These are phyloP conservation scores for Vigna trinervia DNA, from an alignment of 306 rosid genomes.

Conservation along the genomic window DNA sequence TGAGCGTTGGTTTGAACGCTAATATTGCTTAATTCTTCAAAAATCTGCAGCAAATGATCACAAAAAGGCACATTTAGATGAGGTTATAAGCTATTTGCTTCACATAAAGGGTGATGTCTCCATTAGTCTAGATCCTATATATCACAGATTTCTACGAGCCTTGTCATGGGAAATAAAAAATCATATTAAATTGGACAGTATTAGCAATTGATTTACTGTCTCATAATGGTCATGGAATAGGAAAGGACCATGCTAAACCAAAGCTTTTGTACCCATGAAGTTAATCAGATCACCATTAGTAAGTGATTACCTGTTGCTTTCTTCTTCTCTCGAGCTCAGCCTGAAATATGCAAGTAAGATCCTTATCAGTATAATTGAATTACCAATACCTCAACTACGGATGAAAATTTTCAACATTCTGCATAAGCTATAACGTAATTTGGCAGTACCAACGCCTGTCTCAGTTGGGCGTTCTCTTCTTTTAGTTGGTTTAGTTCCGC, in stretches of 20 bases:
- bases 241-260: slow-evolving; percentile 16
- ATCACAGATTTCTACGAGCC: not conserved
- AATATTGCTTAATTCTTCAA: slow-evolving; percentile 58
- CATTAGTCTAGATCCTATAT: not conserved
- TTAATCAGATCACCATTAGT: not conserved
- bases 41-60: slow-evolving; percentile 51
- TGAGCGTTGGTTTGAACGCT: slow-evolving; percentile 63
- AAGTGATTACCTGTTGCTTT: slow-evolving; percentile 69
- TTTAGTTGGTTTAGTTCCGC: slow-evolving; percentile 80
- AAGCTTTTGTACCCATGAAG: not conserved
- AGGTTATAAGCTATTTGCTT: not conserved
- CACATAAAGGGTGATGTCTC: not conserved
- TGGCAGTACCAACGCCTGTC: slow-evolving; percentile 75
- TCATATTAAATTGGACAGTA: too few relatives aligned
- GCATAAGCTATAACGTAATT: not conserved
- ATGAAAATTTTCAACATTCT: not conserved
- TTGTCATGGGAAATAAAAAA: not conserved
- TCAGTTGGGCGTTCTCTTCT: slow-evolving; percentile 76
- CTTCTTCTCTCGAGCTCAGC: slow-evolving; percentile 70
- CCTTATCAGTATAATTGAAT: slow-evolving; percentile 34
- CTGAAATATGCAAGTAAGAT: slow-evolving; percentile 47
- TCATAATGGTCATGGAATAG: not conserved
- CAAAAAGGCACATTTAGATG: slow-evolving; percentile 4
- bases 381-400: not conserved
- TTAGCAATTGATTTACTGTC: not conserved